Conservation (phyloP, 2,329 filamentous ascomycete species). For the Penicillium sp. region DNA sequence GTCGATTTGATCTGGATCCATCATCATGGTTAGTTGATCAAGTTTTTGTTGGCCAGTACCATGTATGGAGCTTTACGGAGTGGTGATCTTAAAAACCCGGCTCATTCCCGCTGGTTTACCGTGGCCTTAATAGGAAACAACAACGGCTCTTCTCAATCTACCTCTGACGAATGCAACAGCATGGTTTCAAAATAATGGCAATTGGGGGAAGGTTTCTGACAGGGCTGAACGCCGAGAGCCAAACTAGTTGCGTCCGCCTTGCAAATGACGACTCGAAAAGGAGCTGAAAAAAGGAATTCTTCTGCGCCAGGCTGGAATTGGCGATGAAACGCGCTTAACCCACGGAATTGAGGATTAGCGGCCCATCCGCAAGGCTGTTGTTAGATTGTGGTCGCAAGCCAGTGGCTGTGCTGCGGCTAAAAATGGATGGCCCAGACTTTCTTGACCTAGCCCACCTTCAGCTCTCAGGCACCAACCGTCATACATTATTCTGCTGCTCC, state of each 20-base stretch:
- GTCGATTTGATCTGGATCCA: no score
- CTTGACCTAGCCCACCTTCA: conserved; percentile 3
- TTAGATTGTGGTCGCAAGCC: not conserved
- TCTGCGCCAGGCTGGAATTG: conserved; percentile 5
- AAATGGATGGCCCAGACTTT: conserved; percentile 7
- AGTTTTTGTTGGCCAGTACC: no score
- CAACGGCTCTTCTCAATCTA: not conserved
- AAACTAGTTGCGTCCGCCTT: conserved; percentile 2
- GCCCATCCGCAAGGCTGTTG: not conserved
- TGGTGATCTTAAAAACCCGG: no score
- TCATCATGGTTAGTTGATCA: no score
- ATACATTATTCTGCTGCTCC: conserved; percentile 3
- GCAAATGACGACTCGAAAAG: not conserved
- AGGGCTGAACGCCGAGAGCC: conserved; percentile 7
- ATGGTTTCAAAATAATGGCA: not conserved
- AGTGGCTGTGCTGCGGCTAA: conserved; percentile 14
- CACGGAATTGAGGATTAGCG: not conserved
- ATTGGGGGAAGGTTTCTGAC: not conserved
- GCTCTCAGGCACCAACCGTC: not conserved
- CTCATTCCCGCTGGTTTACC: no score
- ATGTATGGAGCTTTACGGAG: no score
- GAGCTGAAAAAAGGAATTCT: not conserved
- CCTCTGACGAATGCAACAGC: not conserved
- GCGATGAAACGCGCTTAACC: conserved; percentile 11
- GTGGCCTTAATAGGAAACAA: no score